phyloP scores from a whole-genome alignment of 192 early-diverging fungal species.

The Backusella westeae region DNA sequence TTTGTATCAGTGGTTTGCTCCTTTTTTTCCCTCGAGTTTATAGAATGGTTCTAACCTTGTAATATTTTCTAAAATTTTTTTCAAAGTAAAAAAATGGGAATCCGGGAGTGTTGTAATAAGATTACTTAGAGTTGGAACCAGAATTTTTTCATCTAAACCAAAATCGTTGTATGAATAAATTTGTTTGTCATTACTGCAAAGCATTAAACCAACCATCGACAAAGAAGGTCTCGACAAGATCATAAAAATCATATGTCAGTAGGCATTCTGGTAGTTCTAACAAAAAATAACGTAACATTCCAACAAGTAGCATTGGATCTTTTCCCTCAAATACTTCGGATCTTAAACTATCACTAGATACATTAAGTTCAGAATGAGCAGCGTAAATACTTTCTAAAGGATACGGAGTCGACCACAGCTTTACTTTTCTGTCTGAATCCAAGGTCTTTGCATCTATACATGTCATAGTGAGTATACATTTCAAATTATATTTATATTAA shows the following conservation, averaged over 20 bases:
- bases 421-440: background rate
- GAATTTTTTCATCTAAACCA: conserved; percentile 11
- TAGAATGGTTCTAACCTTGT: conserved; percentile 11
- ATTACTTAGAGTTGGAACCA: conserved; percentile 45
- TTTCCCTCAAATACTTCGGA: conserved; percentile 52
- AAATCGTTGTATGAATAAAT: background rate
- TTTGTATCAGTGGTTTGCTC: background rate
- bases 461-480: background rate
- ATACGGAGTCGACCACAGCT: conserved; percentile 60
- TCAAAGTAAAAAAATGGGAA: conserved; percentile 45
- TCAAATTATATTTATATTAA: background rate
- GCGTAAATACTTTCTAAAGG: conserved; percentile 59
- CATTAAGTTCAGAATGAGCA: conserved; percentile 62
- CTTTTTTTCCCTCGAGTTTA: background rate
- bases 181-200: background rate
- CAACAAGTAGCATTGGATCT: conserved; percentile 57
- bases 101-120: conserved; percentile 44
- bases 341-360: conserved; percentile 50
- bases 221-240: conserved; percentile 63
- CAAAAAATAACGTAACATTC: conserved; percentile 61
- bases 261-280: conserved; percentile 69
- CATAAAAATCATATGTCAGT: conserved; percentile 68
- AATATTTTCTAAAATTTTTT: conserved; percentile 37
- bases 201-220: conserved; percentile 37
- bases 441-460: background rate